These are phyloP conservation scores for Akanthomyces uredinophilus DNA, from an alignment of 2,329 filamentous ascomycete species.

Conservation along the genomic window DNA sequence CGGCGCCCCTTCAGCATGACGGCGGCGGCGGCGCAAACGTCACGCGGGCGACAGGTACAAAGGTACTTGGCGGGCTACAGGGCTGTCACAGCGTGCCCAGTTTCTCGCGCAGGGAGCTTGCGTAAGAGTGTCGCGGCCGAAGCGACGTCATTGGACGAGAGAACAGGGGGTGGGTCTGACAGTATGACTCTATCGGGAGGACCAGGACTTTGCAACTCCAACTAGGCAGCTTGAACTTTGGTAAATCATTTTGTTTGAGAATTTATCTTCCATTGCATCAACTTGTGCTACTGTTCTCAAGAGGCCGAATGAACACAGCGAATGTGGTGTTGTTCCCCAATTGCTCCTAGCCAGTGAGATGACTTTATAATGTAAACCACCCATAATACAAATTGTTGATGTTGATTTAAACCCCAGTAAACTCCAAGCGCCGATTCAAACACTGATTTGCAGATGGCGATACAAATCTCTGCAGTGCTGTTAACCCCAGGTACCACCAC, in stretches of 20 bases:
- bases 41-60: slow-evolving; percentile 2
- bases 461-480: neutral
- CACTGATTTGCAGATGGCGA: neutral
- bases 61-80: neutral
- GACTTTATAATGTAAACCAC: neutral
- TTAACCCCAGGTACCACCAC: slow-evolving; percentile 88
- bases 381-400: neutral
- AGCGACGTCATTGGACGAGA: neutral
- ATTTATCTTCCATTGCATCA: too few species aligned
- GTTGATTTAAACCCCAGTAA: neutral
- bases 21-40: neutral
- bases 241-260: too few species aligned
- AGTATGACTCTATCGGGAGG: neutral
- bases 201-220: neutral
- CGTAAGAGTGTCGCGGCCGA: neutral
- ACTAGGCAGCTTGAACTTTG: too few species aligned
- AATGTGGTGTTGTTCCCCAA: neutral
- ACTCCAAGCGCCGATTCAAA: neutral
- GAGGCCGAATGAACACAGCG: too few species aligned
- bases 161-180: neutral
- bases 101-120: neutral
- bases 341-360: neutral
- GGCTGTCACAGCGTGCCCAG: neutral
- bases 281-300: too few species aligned
- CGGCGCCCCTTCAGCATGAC: neutral